A percentile compares a stretch with the other conserved stretches of the same genome.
Evolutionary conservation across 371 early-diverging fungal species (phyloP).

Genomic region (Mucor irregularis): DNA sequence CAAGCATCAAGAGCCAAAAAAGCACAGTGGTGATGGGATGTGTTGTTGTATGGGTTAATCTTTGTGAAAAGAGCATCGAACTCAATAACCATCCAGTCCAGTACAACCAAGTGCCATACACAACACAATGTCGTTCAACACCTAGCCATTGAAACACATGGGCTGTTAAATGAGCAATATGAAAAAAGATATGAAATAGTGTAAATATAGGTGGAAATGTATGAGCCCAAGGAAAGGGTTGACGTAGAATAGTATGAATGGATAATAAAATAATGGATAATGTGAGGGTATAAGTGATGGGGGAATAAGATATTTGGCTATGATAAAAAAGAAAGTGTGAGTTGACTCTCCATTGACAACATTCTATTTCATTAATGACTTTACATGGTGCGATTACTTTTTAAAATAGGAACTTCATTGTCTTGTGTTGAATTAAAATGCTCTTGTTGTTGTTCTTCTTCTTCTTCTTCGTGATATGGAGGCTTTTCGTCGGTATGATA

Average conservation of each 20-base stretch:
- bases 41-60: constrained; percentile 21
- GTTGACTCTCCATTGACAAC: neutral
- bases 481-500: constrained; percentile 46
- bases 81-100: constrained; percentile 67
- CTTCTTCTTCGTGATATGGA: constrained; percentile 12
- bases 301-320: constrained; percentile 45
- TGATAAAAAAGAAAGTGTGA: neutral
- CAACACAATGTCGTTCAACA: constrained; percentile 58
- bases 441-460: constrained; percentile 1
- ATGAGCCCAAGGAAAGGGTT: constrained; percentile 47
- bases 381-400: constrained; percentile 47
- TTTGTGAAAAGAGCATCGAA: constrained; percentile 42
- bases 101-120: constrained; percentile 65
- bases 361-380: neutral
- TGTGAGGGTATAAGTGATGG: constrained; percentile 43
- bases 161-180: constrained; percentile 50
- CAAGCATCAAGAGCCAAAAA: constrained; percentile 58
- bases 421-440: constrained; percentile 5
- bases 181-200: constrained; percentile 55
- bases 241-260: constrained; percentile 41
- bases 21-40: constrained; percentile 21
- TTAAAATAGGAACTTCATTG: constrained; percentile 39
- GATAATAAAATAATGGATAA: constrained; percentile 38
- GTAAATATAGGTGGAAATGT: constrained; percentile 57
- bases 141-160: constrained; percentile 44